These are phyloP conservation scores for Leptosphaerulina australis DNA, from an alignment of 2,329 filamentous ascomycete species.

Conservation along the genomic window DNA sequence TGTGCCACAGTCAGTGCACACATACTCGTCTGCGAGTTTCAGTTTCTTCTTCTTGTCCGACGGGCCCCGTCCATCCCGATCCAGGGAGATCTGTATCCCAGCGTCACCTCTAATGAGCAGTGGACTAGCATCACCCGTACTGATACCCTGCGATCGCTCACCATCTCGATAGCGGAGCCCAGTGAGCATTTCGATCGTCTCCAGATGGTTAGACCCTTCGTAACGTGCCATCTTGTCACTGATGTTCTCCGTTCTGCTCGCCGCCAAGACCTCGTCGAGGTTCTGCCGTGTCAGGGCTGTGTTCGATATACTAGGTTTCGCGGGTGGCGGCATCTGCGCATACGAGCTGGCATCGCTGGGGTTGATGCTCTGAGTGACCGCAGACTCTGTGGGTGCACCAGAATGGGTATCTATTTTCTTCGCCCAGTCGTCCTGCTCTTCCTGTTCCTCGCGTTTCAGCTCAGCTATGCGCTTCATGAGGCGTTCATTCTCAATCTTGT, in stretches of 20 bases:
- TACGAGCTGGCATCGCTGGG: constrained; percentile 50
- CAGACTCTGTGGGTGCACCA: constrained; percentile 12
- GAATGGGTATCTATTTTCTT: constrained; percentile 57
- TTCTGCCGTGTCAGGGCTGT: constrained; percentile 78
- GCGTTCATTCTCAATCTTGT: constrained; percentile 95
- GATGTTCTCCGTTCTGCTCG: constrained; percentile 73
- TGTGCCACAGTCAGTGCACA: constrained; percentile 94
- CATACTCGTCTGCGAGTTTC: constrained; percentile 83
- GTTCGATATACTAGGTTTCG: constrained; percentile 67
- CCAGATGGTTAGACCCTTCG: constrained; percentile 73
- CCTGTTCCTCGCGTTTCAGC: constrained; percentile 81
- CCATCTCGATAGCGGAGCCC: constrained; percentile 86
- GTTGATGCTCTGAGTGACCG: constrained; percentile 53
- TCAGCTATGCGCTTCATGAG: constrained; percentile 83
- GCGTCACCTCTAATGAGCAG: constrained; percentile 83
- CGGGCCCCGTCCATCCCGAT: constrained; percentile 70
- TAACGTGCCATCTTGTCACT: constrained; percentile 85
- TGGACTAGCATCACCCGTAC: constrained; percentile 81
- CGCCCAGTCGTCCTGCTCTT: constrained; percentile 72
- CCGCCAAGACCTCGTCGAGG: constrained; percentile 72
- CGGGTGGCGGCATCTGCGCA: constrained; percentile 69
- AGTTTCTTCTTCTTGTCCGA: constrained; percentile 86
- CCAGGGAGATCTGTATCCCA: constrained; percentile 81
- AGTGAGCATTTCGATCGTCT: constrained; percentile 92
- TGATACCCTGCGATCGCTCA: constrained; percentile 85